Percentiles rank a stretch among this genome's conserved stretches.
Conservation (phyloP, 148 eudicot genomes). For the Tetragonia tetragonoides region DNA sequence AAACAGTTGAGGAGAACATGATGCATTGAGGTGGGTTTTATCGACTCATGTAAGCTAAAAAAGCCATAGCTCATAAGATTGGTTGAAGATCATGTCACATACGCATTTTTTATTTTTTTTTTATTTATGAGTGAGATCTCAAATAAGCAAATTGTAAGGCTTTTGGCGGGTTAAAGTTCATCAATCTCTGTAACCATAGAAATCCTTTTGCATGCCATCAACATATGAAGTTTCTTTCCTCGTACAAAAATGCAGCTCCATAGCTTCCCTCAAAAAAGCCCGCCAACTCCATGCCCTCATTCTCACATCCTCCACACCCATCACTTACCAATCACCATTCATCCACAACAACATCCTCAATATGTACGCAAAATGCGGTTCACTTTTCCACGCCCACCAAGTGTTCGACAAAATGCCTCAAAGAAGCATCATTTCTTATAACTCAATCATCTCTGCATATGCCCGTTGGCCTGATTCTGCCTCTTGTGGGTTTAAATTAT, state of each 20-base stretch:
- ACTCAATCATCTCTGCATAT: slow-evolving; percentile 59
- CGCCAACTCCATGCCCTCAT: slow-evolving; percentile 63
- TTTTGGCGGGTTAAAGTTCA: not conserved
- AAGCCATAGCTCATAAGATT: no score
- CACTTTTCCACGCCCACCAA: slow-evolving; percentile 37
- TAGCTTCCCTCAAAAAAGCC: slow-evolving; percentile 45
- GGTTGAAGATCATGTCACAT: no score
- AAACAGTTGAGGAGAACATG: no score
- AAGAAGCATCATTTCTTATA: slow-evolving; percentile 65
- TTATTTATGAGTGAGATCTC: no score
- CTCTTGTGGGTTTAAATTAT: slow-evolving; percentile 32
- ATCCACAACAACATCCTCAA: slow-evolving; percentile 63
- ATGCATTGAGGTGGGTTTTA: no score
- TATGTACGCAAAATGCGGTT: slow-evolving; percentile 65
- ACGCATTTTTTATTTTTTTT: no score
- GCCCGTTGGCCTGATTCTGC: slow-evolving; percentile 42
- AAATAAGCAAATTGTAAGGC: no score
- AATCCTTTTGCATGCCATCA: not conserved
- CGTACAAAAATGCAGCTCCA: slow-evolving; percentile 52
- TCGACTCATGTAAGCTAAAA: no score
- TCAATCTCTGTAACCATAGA: not conserved
- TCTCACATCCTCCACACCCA: slow-evolving; percentile 49
- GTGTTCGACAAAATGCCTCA: slow-evolving; percentile 87
- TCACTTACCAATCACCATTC: slow-evolving; percentile 38
- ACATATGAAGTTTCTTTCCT: slow-evolving; percentile 30